Evolutionary conservation across 176 grass and related monocot genomes (phyloP).

Genomic region (Triticum timopheevii): DNA sequence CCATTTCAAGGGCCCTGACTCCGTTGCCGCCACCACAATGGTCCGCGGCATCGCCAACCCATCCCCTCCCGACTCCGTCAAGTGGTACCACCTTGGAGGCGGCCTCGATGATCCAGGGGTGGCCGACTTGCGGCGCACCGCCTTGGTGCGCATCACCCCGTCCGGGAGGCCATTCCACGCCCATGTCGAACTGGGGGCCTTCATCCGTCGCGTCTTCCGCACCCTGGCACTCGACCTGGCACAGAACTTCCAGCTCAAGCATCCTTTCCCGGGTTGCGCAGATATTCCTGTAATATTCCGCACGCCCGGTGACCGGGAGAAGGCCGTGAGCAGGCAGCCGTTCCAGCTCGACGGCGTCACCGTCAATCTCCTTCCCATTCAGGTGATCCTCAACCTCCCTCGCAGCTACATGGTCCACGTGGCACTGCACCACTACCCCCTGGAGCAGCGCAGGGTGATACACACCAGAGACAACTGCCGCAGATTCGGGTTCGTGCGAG

Average conservation of each 20-base stretch:
- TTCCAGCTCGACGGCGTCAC: not conserved
- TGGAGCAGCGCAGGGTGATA: not conserved
- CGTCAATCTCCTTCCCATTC: not conserved
- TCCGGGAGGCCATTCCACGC: not conserved
- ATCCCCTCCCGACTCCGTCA: no score
- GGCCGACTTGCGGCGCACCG: no score
- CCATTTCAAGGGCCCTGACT: no score
- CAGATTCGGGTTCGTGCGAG: not conserved
- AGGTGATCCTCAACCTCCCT: no score
- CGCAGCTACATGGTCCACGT: not conserved
- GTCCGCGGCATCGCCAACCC: no score
- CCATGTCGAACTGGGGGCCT: not conserved
- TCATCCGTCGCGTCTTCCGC: slow-evolving; percentile 2
- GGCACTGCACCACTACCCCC: not conserved
- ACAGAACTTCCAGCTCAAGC: not conserved
- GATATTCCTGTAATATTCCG: not conserved
- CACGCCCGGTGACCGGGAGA: not conserved
- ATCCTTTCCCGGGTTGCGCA: not conserved
- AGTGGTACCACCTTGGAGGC: no score
- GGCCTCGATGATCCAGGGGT: no score
- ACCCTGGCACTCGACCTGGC: not conserved
- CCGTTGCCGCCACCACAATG: no score
- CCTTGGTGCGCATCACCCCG: not conserved
- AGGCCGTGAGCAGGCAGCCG: not conserved
- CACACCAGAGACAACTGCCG: not conserved